These are phyloP conservation scores for Alternaria ventricosa DNA, from an alignment of 2,329 filamentous ascomycete species.

Conservation along the genomic window DNA sequence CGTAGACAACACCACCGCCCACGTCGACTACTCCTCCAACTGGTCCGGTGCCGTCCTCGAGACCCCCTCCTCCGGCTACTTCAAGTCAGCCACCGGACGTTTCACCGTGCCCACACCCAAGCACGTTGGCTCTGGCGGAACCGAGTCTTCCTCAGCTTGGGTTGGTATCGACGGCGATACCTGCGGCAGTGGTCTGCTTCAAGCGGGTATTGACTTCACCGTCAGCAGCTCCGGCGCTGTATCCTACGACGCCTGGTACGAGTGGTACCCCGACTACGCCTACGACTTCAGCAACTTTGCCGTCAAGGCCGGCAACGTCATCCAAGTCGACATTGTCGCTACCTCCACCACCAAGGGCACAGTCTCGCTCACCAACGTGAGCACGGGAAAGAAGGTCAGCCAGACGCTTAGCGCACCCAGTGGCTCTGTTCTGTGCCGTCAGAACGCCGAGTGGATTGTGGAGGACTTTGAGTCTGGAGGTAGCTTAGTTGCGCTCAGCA, in stretches of 20 bases:
- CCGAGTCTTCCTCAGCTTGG: conserved; percentile 62
- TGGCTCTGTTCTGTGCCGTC: conserved; percentile 14
- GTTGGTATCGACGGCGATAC: conserved; percentile 69
- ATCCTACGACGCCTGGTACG: conserved; percentile 65
- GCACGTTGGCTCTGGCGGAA: conserved; percentile 44
- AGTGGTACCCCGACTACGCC: conserved; percentile 66
- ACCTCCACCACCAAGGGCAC: conserved; percentile 53
- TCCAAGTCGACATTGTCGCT: conserved; percentile 51
- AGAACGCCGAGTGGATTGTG: conserved; percentile 66
- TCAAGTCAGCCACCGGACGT: conserved; percentile 60
- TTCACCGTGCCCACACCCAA: conserved; percentile 61
- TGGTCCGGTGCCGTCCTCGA: conserved; percentile 65
- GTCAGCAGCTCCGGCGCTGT: conserved; percentile 41
- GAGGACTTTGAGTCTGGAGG: not conserved
- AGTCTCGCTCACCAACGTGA: conserved; percentile 60
- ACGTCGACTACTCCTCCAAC: conserved; percentile 62
- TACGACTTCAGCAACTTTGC: conserved; percentile 59
- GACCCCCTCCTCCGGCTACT: conserved; percentile 51
- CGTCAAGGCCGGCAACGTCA: conserved; percentile 55
- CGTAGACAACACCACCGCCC: conserved; percentile 44
- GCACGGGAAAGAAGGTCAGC: conserved; percentile 59
- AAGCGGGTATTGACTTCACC: conserved; percentile 65
- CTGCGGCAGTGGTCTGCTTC: conserved; percentile 60
- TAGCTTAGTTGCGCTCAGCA: not conserved
- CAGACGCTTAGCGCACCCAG: conserved; percentile 53